Base-by-base conservation (phyloP, 2,329 filamentous ascomycete species). In the Domatiomyces catenatus region DNA sequence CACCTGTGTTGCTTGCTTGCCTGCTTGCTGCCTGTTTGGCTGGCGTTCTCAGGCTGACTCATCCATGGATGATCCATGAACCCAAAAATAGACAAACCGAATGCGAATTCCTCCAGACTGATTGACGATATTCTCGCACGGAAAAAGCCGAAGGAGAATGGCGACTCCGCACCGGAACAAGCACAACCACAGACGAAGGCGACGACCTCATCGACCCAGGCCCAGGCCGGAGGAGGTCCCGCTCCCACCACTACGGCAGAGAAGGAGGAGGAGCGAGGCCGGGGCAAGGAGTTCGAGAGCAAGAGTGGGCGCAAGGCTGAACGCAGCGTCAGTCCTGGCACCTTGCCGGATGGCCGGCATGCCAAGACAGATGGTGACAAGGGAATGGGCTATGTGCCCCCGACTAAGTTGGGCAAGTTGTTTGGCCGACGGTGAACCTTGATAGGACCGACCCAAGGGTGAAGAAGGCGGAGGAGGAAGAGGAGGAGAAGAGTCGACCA, bases 301-400 rank as follows among this genome's bases (percentile, higher is more conserved):
- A 39, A 39, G 10, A 54, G 28, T 18, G 43, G 18, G 22, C 50
- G 44, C 18, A 32, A 36, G n/a, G 49, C 51, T 19, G 55, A 58
- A 39, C 51, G 54, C 15, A 56, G 56, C 44, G 45, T 60, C 15
- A 57, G 54, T 28, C 58, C 58, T 17, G 58, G 58, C 8, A 56
- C 54, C 42, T 44, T 60, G 8, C 49, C 53, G 18, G 58, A 60
- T 48, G 58, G 58, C 36, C 52, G 53, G 20, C 58, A 60, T 42
- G 58, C 49, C 20, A 28, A 46, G 32, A 57, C 54, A 8, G 57
- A 55, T 47, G 58, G 58, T 39, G 56, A 58, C 15, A 52, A 48
- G 42, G 58, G 58, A 5, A 51, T 57, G 44, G 49, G 50, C 19
- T 60, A 60, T 43, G 51, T 52, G 19, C 58, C 56, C 1, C 17